Base-by-base conservation (phyloP, 1,139 yeast genomes). In the Zhuliangozyma parablackwelliae region DNA sequence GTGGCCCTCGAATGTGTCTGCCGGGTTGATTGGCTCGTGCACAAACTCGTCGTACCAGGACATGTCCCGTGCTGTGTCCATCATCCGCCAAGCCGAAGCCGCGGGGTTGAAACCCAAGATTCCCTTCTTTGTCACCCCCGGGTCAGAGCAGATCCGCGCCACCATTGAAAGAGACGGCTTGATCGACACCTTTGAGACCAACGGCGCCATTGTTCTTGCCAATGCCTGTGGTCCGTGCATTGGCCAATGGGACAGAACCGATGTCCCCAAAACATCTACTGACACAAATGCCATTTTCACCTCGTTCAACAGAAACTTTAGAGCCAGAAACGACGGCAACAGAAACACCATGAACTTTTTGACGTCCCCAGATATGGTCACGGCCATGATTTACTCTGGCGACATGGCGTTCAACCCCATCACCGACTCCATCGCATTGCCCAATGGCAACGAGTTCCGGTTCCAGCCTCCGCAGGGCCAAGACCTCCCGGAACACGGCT, bases 151-250 rank as follows among this genome's bases (percentile, higher is more conserved):
- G 66, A 87, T 92, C 52, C 80, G 97, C 62, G 97, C 98, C 36
- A 92, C 98, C 33, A 83, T 92, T 50, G 96, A 88, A 63, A 80
- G 96, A 61, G 97, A 92, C 58, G 97, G 97, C 12, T 72, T 86
- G 47, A 78, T 85, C 39, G 76, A 82, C 31, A 80, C 84, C 28
- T 88, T 92, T 57, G 82, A 82, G 58, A 74, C 81, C 34, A 84
- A 82, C 52, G 97, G 97, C 40, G 97, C 96, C 35, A 73, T 80
- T 37, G 96, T 92, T 12, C 72, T 92, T 47, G 96, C 97, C 31
- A 92, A 92, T 57, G 98, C 98, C 11, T 92, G 98, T 72, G 98
- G 98, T 41, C 98, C 97, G 47, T 92, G 98, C 72, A 92, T 92
- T 55, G 98, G 98, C 37, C 97, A 92, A 70, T 92, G 98, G 98